Percentiles rank a stretch among this genome's conserved stretches.
Evolutionary conservation across 2,329 filamentous ascomycete species (phyloP).

Genomic region (Akanthomyces muscarius): DNA sequence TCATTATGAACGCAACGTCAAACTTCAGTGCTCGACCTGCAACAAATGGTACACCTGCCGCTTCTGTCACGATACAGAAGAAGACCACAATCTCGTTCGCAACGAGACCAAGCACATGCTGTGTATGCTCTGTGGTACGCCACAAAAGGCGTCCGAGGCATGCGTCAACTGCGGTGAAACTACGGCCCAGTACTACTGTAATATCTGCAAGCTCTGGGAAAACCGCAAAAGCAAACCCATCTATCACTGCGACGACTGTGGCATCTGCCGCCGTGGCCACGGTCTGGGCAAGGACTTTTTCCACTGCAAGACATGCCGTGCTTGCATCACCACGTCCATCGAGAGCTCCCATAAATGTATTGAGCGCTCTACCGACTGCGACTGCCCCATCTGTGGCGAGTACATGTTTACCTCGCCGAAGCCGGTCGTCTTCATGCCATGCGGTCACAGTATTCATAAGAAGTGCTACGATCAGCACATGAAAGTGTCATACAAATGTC

Average conservation of each 20-base stretch:
- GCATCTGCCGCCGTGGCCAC: slow-evolving; percentile 86
- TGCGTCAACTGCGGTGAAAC: slow-evolving; percentile 74
- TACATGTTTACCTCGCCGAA: slow-evolving; percentile 92
- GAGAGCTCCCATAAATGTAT: slow-evolving; percentile 87
- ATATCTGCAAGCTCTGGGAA: slow-evolving; percentile 95
- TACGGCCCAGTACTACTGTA: slow-evolving; percentile 87
- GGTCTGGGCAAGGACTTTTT: slow-evolving; percentile 96
- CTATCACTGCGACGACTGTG: slow-evolving; percentile 94
- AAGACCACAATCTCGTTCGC: slow-evolving; percentile 75
- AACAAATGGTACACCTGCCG: slow-evolving; percentile 91
- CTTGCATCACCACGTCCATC: slow-evolving; percentile 87
- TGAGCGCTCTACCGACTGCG: slow-evolving; percentile 87
- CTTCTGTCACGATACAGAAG: slow-evolving; percentile 82
- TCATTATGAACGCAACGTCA: slow-evolving; percentile 94
- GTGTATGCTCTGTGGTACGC: slow-evolving; percentile 88
- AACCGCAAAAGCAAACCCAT: slow-evolving; percentile 87
- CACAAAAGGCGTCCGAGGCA: slow-evolving; percentile 74
- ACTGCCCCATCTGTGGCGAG: slow-evolving; percentile 94
- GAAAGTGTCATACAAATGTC: slow-evolving; percentile 88
- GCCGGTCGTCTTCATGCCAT: slow-evolving; percentile 89
- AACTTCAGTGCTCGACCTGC: slow-evolving; percentile 88
- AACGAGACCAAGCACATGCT: slow-evolving; percentile 91
- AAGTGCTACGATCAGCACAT: slow-evolving; percentile 86
- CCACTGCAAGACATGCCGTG: slow-evolving; percentile 96
- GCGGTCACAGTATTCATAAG: slow-evolving; percentile 92